These are phyloP conservation scores for Corymbia citriodora DNA, from an alignment of 441 rosid species.

Conservation along the genomic window DNA sequence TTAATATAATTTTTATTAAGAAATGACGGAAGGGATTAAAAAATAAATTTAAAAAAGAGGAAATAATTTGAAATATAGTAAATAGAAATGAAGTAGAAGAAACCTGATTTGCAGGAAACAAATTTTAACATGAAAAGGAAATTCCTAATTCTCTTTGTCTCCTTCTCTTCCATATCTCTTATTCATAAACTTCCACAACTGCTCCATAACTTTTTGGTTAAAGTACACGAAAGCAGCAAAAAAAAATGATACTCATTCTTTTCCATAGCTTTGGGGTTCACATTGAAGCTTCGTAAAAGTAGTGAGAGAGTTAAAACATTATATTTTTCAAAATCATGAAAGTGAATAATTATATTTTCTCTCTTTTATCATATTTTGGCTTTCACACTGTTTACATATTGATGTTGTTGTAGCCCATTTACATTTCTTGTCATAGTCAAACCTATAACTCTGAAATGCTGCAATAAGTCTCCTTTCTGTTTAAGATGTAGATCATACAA, in stretches of 20 bases:
- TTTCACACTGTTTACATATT: background rate
- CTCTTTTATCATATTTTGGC: background rate
- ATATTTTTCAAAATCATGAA: no score
- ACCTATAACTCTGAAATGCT: background rate
- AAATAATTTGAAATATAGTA: no score
- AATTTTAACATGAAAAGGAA: background rate
- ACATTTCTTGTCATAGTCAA: background rate
- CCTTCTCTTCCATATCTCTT: background rate
- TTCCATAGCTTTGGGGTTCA: background rate
- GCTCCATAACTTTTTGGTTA: background rate
- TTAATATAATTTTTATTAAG: no score
- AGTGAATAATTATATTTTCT: no score
- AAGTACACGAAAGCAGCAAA: background rate
- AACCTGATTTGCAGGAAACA: background rate
- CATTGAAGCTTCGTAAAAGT: background rate
- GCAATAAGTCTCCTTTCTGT: background rate
- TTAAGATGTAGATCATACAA: background rate
- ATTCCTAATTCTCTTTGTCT: background rate
- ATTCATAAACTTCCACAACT: background rate
- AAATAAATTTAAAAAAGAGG: background rate
- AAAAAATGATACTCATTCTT: background rate
- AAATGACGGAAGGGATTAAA: background rate
- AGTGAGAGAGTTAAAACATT: accelerated
- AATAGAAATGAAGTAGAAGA: no score
- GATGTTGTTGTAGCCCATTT: background rate